A percentile compares a stretch with the other conserved stretches of the same genome.
phyloP scores from a whole-genome alignment of 805 yeast species.

The Teunomyces gatunensis region DNA sequence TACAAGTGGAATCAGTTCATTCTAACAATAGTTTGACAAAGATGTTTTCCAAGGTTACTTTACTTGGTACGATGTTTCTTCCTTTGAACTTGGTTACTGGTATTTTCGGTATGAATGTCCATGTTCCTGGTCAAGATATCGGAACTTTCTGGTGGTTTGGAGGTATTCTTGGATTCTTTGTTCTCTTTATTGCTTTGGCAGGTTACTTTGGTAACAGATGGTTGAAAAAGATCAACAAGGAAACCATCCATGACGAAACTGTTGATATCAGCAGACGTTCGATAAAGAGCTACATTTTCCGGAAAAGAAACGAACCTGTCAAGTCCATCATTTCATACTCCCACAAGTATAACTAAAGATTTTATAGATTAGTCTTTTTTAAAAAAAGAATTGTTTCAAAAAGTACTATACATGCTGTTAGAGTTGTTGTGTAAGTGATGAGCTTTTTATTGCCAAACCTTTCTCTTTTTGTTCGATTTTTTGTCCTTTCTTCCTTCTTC shows the following conservation, averaged over 20 bases:
- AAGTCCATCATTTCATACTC: constrained; percentile 40
- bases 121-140: constrained; percentile 19
- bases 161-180: constrained; percentile 23
- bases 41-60: constrained; percentile 26
- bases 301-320: constrained; percentile 29
- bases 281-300: constrained; percentile 22
- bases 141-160: constrained; percentile 16
- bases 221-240: constrained; percentile 15
- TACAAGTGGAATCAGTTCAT: constrained; percentile 28
- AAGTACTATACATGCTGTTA: no score
- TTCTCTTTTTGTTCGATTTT: constrained; percentile 2
- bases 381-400: no score
- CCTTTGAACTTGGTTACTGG: constrained; percentile 29
- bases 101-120: constrained; percentile 28
- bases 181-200: constrained; percentile 22
- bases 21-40: constrained; percentile 23
- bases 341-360: constrained; percentile 29
- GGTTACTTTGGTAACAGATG: constrained; percentile 21
- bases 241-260: constrained; percentile 5
- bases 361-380: background rate
- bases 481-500: constrained; percentile 9
- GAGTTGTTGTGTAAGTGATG: no score
- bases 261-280: constrained; percentile 15
- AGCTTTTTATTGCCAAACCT: background rate
- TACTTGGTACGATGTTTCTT: constrained; percentile 26